Conservation (phyloP, 2,329 filamentous ascomycete species). For the Pyrenophora tritici-repentis region DNA sequence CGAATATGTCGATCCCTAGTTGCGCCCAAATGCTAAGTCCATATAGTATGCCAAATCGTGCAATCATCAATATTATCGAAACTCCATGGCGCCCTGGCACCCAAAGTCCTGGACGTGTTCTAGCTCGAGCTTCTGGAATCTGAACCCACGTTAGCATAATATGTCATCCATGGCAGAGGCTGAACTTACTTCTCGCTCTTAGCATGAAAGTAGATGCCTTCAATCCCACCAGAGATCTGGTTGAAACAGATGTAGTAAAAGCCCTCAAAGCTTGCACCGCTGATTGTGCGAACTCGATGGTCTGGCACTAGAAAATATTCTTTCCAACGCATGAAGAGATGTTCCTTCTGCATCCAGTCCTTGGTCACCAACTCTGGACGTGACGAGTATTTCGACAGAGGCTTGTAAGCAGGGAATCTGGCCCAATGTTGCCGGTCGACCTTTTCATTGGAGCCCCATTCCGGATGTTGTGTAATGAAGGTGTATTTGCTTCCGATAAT, state of each 20-base stretch:
- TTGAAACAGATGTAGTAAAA: constrained; percentile 99
- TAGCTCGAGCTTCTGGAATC: constrained; percentile 90
- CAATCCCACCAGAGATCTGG: constrained; percentile 82
- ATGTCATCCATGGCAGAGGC: neutral
- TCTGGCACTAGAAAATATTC: constrained; percentile 97
- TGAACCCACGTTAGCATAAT: constrained; percentile 48
- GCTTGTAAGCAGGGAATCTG: constrained; percentile 84
- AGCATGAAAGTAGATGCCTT: constrained; percentile 95
- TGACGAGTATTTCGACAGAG: constrained; percentile 68
- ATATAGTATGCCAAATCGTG: constrained; percentile 30
- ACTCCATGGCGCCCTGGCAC: constrained; percentile 85
- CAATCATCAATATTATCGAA: constrained; percentile 64
- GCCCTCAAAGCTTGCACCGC: constrained; percentile 93
- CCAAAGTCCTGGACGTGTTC: constrained; percentile 85
- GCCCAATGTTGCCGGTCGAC: constrained; percentile 93
- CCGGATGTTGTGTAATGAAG: constrained; percentile 87
- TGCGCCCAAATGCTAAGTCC: constrained; percentile 37
- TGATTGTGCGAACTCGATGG: constrained; percentile 87
- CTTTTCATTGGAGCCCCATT: constrained; percentile 91
- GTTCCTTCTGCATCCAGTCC: constrained; percentile 77
- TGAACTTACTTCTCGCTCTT: constrained; percentile 90
- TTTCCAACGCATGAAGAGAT: constrained; percentile 99
- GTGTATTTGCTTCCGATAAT: constrained; percentile 94
- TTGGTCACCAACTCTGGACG: constrained; percentile 63
- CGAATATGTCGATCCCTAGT: constrained; percentile 30